phyloP scores from a whole-genome alignment of 176 grass and related monocot species.

The Lolium multiflorum region DNA sequence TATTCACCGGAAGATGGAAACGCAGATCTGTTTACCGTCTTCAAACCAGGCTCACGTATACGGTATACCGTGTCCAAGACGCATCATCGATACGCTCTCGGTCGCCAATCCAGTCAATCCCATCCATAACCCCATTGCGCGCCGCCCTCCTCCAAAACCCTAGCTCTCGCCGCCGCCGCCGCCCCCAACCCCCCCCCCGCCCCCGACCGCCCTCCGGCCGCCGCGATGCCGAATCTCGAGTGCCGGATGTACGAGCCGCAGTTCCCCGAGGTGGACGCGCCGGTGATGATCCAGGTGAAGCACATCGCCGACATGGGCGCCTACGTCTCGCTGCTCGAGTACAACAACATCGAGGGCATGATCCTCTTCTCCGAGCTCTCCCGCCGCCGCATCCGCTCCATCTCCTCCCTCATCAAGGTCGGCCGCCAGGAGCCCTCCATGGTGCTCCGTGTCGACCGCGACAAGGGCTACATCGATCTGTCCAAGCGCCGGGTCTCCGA shows the following conservation, averaged over 20 bases:
- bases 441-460: constrained; percentile 91
- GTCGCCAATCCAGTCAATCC: constrained; percentile 11
- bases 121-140: neutral
- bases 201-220: neutral
- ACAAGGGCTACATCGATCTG: constrained; percentile 95
- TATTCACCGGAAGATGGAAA: neutral
- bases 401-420: constrained; percentile 94
- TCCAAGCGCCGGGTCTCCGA: constrained; percentile 95
- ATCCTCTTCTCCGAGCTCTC: constrained; percentile 98
- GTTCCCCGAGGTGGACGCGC: constrained; percentile 74
- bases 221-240: constrained; percentile 62
- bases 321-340: constrained; percentile 92
- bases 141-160: constrained; percentile 31
- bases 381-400: constrained; percentile 86
- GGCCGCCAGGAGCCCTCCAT: constrained; percentile 97
- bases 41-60: neutral
- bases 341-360: constrained; percentile 99
- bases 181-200: neutral
- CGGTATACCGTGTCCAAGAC: too few species aligned
- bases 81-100: neutral
- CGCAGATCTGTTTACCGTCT: neutral
- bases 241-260: constrained; percentile 77
- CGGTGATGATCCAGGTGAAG: constrained; percentile 85
- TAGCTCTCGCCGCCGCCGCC: neutral
- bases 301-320: constrained; percentile 96